These are phyloP conservation scores for Plasmopara viticola DNA, from an alignment of 352 stramenopile genomes.

Conservation along the genomic window DNA sequence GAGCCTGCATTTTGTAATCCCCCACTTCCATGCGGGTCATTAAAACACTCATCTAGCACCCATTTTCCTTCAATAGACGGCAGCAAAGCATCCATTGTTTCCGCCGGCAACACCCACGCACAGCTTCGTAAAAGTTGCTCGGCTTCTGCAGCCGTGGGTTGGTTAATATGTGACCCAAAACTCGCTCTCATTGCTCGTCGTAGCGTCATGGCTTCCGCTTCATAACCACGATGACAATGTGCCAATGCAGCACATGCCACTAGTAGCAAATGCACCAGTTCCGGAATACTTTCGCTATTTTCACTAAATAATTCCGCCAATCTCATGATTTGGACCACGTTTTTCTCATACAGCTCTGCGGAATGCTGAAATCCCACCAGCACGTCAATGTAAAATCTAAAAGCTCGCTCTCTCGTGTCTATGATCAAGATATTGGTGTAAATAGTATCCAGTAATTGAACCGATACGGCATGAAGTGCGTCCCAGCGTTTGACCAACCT, in stretches of 20 bases:
- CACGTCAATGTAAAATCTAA: conserved; percentile 57
- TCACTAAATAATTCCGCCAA: conserved; percentile 39
- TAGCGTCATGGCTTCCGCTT: conserved; percentile 43
- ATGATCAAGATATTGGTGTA: conserved; percentile 27
- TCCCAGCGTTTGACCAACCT: conserved; percentile 79
- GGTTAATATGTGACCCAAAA: conserved; percentile 29
- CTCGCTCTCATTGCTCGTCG: conserved; percentile 28
- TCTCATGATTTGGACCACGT: conserved; percentile 34
- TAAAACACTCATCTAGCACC: conserved; percentile 65
- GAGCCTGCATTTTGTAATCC: conserved; percentile 58
- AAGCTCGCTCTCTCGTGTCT: conserved; percentile 19
- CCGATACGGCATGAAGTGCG: conserved; percentile 33
- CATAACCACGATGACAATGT: conserved; percentile 65
- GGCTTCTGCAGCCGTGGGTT: conserved; percentile 35
- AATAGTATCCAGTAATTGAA: conserved; percentile 33
- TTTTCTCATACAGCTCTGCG: conserved; percentile 44
- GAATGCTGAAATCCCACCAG: conserved; percentile 76
- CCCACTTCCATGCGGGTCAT: conserved; percentile 39
- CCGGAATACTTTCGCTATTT: conserved; percentile 20
- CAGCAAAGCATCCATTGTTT: conserved; percentile 38
- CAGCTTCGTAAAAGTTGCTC: conserved; percentile 40
- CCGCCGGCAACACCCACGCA: conserved; percentile 54
- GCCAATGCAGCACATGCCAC: conserved; percentile 42
- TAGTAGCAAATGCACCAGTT: conserved; percentile 28
- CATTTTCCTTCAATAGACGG: conserved; percentile 74